These are phyloP conservation scores for Blastocystis sp. DNA, from an alignment of 352 stramenopile genomes.

Conservation along the genomic window DNA sequence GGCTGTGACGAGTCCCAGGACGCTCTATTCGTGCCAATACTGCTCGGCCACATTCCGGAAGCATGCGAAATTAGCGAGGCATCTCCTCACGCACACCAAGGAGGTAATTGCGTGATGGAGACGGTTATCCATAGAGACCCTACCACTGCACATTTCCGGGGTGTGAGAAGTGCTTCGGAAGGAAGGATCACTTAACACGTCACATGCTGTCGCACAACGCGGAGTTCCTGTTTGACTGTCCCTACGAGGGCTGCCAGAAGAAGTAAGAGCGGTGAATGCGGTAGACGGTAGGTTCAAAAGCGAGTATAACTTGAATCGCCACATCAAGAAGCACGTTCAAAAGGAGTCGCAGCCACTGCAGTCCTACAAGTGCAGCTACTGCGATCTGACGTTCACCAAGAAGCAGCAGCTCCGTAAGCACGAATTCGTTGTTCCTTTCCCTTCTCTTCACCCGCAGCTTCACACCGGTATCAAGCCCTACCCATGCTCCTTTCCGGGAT, in stretches of 20 bases:
- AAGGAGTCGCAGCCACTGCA: slow-evolving; percentile 12
- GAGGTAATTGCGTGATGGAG: neutral
- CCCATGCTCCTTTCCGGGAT: slow-evolving; percentile 40
- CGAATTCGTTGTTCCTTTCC: slow-evolving; percentile 14
- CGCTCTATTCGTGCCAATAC: slow-evolving; percentile 9
- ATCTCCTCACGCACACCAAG: slow-evolving; percentile 57
- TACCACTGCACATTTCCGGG: slow-evolving; percentile 52
- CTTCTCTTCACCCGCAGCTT: slow-evolving; percentile 7
- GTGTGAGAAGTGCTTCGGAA: slow-evolving; percentile 40
- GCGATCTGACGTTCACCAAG: slow-evolving; percentile 23
- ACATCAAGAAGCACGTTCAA: slow-evolving; percentile 33
- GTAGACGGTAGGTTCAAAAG: slow-evolving; percentile 44
- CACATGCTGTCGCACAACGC: slow-evolving; percentile 47
- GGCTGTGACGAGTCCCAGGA: neutral
- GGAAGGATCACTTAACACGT: slow-evolving; percentile 46
- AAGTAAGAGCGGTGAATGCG: neutral
- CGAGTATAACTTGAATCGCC: slow-evolving; percentile 57
- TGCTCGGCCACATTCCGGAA: slow-evolving; percentile 29
- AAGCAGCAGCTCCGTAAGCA: slow-evolving; percentile 52
- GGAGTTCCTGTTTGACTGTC: slow-evolving; percentile 34
- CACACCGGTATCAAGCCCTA: slow-evolving; percentile 58
- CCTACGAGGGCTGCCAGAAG: slow-evolving; percentile 37
- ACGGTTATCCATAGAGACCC: slow-evolving; percentile 23
- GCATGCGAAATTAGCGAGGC: slow-evolving; percentile 29
- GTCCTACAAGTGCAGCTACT: slow-evolving; percentile 57